Percentiles rank a stretch among this genome's conserved stretches.
Evolutionary conservation across 179 eudicot species (phyloP).

Genomic region (Nepenthes alata): DNA sequence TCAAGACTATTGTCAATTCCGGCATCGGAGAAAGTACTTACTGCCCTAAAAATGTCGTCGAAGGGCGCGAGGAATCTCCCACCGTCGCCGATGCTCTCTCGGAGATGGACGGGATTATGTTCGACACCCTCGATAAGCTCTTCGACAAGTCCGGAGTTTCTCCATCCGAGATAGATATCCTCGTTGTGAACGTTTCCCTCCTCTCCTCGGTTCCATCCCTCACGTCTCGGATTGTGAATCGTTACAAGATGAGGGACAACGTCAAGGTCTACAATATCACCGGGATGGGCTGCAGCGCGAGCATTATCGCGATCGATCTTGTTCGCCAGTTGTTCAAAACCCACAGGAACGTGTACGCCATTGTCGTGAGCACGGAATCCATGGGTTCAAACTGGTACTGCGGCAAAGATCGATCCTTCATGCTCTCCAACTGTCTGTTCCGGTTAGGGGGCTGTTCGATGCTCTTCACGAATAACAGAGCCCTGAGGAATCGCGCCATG

Average conservation of each 20-base stretch:
- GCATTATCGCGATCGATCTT: conserved; percentile 41
- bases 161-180: conserved; percentile 41
- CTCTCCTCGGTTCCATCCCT: conserved; percentile 40
- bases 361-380: conserved; percentile 53
- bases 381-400: conserved; percentile 63
- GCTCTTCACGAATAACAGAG: conserved; percentile 48
- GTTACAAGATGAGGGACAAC: conserved; percentile 48
- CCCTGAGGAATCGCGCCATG: conserved; percentile 25
- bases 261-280: conserved; percentile 39
- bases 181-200: conserved; percentile 47
- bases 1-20: conserved; percentile 42
- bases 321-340: conserved; percentile 35
- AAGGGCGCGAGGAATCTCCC: conserved; percentile 25
- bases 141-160: conserved; percentile 27
- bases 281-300: conserved; percentile 76
- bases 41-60: conserved; percentile 36
- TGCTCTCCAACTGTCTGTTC: conserved; percentile 74
- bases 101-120: conserved; percentile 48
- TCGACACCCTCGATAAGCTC: conserved; percentile 31
- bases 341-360: conserved; percentile 29
- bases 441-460: conserved; percentile 73
- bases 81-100: conserved; percentile 19
- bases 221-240: conserved; percentile 39
- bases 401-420: conserved; percentile 68
- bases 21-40: conserved; percentile 65